Evolutionary conservation across 495 filamentous ascomycete species (phyloP).

Genomic region (Lichina pygmaea): DNA sequence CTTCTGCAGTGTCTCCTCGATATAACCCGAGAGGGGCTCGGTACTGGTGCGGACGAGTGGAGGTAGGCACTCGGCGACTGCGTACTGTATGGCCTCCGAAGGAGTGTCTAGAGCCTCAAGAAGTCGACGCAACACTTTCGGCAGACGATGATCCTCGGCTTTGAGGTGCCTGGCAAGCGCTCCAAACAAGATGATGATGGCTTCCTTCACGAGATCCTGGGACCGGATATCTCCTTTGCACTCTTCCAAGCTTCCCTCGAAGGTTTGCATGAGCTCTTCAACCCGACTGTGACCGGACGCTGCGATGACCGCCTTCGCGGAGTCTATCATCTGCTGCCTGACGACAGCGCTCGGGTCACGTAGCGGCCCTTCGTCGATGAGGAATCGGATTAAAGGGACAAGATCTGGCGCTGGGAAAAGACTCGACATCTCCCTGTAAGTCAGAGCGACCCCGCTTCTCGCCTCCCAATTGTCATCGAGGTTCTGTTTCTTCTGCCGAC

Average conservation of each 20-base stretch:
- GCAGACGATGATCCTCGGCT: conserved; percentile 55
- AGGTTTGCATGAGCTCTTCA: conserved; percentile 74
- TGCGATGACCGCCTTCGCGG: conserved; percentile 56
- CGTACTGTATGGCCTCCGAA: conserved; percentile 92
- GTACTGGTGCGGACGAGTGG: conserved; percentile 58
- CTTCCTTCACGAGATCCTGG: conserved; percentile 76
- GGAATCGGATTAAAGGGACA: conserved; percentile 51
- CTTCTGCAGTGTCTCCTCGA: conserved; percentile 52
- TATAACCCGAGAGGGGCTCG: conserved; percentile 50
- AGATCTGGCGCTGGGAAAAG: conserved; percentile 39
- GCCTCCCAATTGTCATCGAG: conserved; percentile 70
- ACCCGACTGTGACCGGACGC: conserved; percentile 52
- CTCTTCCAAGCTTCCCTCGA: conserved; percentile 58
- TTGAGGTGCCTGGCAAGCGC: conserved; percentile 72
- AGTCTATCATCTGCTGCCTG: conserved; percentile 75
- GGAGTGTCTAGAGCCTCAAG: conserved; percentile 73
- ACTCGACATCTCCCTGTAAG: conserved; percentile 53
- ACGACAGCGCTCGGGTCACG: conserved; percentile 54
- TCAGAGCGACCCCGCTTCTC: conserved; percentile 62
- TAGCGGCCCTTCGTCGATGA: conserved; percentile 63
- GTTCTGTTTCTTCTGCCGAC: conserved; percentile 72
- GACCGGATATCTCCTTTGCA: conserved; percentile 53
- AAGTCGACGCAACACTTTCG: conserved; percentile 58
- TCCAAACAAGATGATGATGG: conserved; percentile 89
- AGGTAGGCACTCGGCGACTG: conserved; percentile 78